phyloP scores from a whole-genome alignment of 345 rosid species.

The Pugionium cornutum region DNA sequence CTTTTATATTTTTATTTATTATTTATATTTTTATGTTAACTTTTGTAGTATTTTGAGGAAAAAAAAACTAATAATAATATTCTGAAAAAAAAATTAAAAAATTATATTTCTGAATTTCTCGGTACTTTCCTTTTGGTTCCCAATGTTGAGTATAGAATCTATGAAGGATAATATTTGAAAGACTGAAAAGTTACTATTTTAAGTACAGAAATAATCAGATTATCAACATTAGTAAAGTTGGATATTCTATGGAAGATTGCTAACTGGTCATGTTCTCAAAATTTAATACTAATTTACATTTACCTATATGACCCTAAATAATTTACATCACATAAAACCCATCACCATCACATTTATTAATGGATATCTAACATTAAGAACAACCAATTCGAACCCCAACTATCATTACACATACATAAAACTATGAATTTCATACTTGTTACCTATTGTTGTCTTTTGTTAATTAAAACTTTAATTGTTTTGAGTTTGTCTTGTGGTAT shows the following conservation, averaged over 20 bases:
- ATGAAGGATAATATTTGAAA: background rate
- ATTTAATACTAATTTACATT: conserved; percentile 14
- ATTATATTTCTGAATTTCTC: conserved; percentile 6
- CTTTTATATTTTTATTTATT: too few relatives aligned
- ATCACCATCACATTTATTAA: conserved; percentile 31
- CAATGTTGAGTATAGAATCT: conserved; percentile 19
- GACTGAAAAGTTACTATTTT: background rate
- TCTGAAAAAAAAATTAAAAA: too few relatives aligned
- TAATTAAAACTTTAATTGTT: too few relatives aligned
- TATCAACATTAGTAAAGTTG: conserved; percentile 22
- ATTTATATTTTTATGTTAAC: too few relatives aligned
- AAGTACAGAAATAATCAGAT: conserved; percentile 7
- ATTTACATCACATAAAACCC: conserved; percentile 26
- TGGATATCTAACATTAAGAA: conserved; percentile 23
- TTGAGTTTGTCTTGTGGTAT: too few relatives aligned
- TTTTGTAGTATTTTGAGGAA: too few relatives aligned
- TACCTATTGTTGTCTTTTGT: too few relatives aligned
- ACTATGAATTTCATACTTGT: too few relatives aligned
- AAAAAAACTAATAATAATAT: too few relatives aligned
- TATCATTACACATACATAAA: conserved; percentile 19
- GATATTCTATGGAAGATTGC: conserved; percentile 24
- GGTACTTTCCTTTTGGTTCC: conserved; percentile 28
- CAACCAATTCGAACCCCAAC: conserved; percentile 25
- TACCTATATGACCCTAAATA: conserved; percentile 12
- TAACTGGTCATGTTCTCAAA: conserved; percentile 17